These are phyloP conservation scores for Lentinula sp. DNA, from an alignment of 768 basidiomycete genomes.

Conservation along the genomic window DNA sequence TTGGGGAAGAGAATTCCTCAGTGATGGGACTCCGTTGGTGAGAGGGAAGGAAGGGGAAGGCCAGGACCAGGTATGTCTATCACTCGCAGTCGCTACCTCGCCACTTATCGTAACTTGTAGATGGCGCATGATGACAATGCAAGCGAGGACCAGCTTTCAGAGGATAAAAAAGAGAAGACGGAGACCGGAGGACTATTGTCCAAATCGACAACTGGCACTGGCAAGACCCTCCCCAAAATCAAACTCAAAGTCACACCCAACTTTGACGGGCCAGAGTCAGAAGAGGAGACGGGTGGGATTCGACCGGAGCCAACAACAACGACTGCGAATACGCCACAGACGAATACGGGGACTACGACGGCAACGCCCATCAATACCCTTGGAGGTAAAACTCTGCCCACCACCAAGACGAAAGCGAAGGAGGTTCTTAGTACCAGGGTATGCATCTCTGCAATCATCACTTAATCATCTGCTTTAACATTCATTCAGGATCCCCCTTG, in stretches of 20 bases:
- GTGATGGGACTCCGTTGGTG: background rate
- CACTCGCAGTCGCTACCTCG: background rate
- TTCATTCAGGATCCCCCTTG: background rate
- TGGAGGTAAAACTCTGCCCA: background rate
- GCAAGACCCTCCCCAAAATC: constrained; percentile 4
- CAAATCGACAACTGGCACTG: background rate
- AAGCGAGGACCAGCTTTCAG: background rate
- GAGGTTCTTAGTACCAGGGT: constrained; percentile 1
- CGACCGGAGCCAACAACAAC: background rate
- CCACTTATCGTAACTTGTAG: background rate
- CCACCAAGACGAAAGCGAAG: background rate
- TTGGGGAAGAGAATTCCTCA: background rate
- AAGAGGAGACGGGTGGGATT: background rate
- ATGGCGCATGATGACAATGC: background rate
- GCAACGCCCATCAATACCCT: background rate
- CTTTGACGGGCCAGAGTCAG: constrained; percentile 4
- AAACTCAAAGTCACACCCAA: background rate
- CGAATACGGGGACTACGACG: background rate
- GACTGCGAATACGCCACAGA: background rate
- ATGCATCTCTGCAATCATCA: background rate
- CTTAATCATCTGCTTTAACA: background rate
- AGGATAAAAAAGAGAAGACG: background rate
- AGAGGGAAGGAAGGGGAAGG: background rate
- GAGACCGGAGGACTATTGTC: background rate
- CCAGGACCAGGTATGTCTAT: background rate